Base-by-base conservation (phyloP, 331 rosid species). In the Cydonia oblonga region DNA sequence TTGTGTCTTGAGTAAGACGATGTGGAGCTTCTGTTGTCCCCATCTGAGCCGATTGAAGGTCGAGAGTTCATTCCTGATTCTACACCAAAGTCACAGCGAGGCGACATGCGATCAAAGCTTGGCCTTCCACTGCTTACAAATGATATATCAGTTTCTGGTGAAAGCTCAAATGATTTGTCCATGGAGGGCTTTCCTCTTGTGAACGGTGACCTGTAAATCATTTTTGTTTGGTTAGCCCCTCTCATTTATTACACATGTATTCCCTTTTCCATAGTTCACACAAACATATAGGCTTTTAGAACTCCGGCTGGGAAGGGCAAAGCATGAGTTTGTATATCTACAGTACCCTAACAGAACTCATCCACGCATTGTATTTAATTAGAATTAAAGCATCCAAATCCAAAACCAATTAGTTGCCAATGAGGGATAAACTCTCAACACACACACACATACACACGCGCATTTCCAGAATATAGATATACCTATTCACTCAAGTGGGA, bases 111-210 rank as follows among this genome's bases (percentile, higher is more conserved):
- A 52, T 90, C 90, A 25, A 58, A 2, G 57, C 96, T 88, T 20
- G 92, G 86, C 72, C 90, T 82, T 70, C 84, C 93, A 18, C 69
- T 62, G 66, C 90, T 84, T 78, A 92, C 93, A 35, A 75, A 92
- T 51, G 96, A 92, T 70, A 83, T 83, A 67, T 86, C 93, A 1
- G 77, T 75, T 20, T 88, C 90, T 9, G 30, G 15, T 14, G 64
- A 70, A n/a, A 81, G 66, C 59, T 84, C 91, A 10, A 62, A 74
- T 7, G 81, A 19, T 75, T 53, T 90, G 71, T 70, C 66, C 62
- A 7, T 14, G 14, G 79, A 49, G 24, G 68, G 28, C 64, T 78
- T 81, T 59, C 58, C 28, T 72, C 86, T 81, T 12, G 58, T 30
- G 56, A 88, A 88, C 1, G 92, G 96, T 57, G 89, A 87, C 77